These are phyloP conservation scores for Boletus mariae DNA, from an alignment of 1,284 basidiomycete genomes.

Conservation along the genomic window DNA sequence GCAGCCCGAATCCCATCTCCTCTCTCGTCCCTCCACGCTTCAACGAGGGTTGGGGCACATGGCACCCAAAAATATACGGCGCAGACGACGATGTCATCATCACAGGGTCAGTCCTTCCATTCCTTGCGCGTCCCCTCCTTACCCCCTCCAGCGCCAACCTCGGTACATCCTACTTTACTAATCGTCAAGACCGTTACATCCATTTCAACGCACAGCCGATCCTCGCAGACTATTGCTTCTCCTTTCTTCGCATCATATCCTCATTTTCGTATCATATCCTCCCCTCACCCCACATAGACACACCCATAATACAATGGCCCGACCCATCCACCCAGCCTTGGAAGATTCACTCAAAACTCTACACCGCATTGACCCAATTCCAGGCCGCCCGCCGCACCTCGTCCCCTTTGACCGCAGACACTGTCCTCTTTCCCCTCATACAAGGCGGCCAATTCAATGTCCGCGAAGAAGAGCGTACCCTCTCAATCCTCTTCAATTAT, in stretches of 20 bases:
- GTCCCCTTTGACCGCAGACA: conserved; percentile 37
- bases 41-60: conserved; percentile 98
- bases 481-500: conserved; percentile 58
- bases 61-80: conserved; percentile 97
- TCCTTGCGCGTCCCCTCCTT: not conserved
- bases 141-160: conserved; percentile 78
- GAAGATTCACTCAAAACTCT: conserved; percentile 52
- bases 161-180: conserved; percentile 90
- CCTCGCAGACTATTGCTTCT: conserved; percentile 80
- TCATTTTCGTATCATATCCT: conserved; percentile 67
- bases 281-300: conserved; percentile 25
- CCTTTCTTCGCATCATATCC: conserved; percentile 69
- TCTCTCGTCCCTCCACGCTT: conserved; percentile 85
- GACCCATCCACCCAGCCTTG: conserved; percentile 55
- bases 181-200: conserved; percentile 93
- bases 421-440: conserved; percentile 74
- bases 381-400: conserved; percentile 42
- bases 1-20: conserved; percentile 82
- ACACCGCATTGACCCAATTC: conserved; percentile 45
- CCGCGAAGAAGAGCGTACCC: conserved; percentile 73
- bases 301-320: conserved; percentile 55
- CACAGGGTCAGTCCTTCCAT: conserved; percentile 68
- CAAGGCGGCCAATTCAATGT: conserved; percentile 84
- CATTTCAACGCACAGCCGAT: conserved; percentile 61
- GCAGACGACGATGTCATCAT: conserved; percentile 91